Base-by-base conservation (phyloP, 2,329 filamentous ascomycete genomes). In the Dactylellina cionopaga region DNA sequence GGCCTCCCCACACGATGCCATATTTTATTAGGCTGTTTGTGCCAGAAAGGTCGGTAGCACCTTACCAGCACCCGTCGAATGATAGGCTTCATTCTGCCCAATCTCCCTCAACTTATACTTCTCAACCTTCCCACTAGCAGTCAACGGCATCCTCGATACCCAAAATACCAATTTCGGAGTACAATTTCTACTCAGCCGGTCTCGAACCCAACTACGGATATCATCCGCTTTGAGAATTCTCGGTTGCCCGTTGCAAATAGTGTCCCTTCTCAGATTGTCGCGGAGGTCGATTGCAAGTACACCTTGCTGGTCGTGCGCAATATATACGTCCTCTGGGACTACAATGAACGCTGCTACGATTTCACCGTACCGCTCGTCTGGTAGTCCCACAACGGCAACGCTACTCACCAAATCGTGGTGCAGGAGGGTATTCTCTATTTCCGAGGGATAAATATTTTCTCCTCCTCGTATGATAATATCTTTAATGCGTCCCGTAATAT, bases 81-180 rank as follows among this genome's bases (percentile, higher is more conserved):
- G n/a, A n/a, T n/a, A n/a, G n/a, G n/a, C n/a, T n/a, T n/a, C n/a
- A n/a, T n/a, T n/a, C n/a, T n/a, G n/a, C 39, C 58, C 58, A 17
- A 62, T 62, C 15, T 62, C 44, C 17, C 44, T 62, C 6, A 62
- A 29, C 22, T 62, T 62, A 79, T 90, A 97, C 82, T 98, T 97
- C 82, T 96, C 92, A 64, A 98, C 92, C 86, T 99, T 99, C 22
- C 94, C 94, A 79, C 92, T 96, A 4, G 92, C 91, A 33, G 94
- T 99, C 85, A 96, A 97, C 17, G 94, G 94, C 79, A 91, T 96
- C 13, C 88, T 86, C 0, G 89, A 85, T 0, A 91, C 84, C 86
- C 91, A 96, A 79, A 96, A 96, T n/a, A 98, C 86, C 79, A 94
- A 87, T 80, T 91, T 95, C 0, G 94, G 94, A 56, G 91, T 91